Base-by-base conservation (phyloP, 192 early-diverging fungal species). In the Mortierella antarctica region DNA sequence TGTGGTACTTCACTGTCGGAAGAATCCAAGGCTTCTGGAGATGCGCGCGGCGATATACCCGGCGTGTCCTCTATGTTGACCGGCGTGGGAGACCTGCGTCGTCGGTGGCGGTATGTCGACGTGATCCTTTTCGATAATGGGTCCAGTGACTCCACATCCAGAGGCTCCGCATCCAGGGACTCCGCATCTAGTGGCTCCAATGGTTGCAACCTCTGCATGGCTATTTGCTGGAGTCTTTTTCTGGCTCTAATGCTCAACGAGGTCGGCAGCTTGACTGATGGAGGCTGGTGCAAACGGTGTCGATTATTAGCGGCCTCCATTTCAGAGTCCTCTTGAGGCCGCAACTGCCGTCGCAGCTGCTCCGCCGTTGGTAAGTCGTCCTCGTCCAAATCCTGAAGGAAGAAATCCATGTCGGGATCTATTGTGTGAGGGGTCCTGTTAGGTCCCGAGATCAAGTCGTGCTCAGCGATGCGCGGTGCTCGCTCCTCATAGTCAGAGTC, bases 401-500 rank as follows among this genome's bases (percentile, higher is more conserved):
- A 44, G 45, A 56, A 47, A 50, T 57, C 55, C 23, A 48, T 41
- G 13, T 57, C 21, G 0, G 11, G 9, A 41, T 23, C 31, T 2
- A 2, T 48, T 15, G 11, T 58, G 1, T 39, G 10, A 13, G 31
- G 31, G 7, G 39, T n/a, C 23, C 18, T 1, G 42, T 49, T 51
- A 20, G 48, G 0, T 21, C 41, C 13, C 56, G 52, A 31, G 31
- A 31, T 31, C 31, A 31, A 31, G 31, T 31, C 1, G 3, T 31
- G 31, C 31, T 31, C 31, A 31, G 31, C 3, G 31, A 12, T n/a
- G 5, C 18, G 47, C 15, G 58, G 5, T 10, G 4, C 61, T 2
- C n/a, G 48, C 49, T 65, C 63, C 17, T 74, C 72, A 54, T 74
- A 74, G 15, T 74, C 72, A 14, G 72, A 57, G 31, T 66, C 50